Base-by-base conservation (phyloP, 2,329 filamentous ascomycete genomes). In the Aspergillus uvarum region DNA sequence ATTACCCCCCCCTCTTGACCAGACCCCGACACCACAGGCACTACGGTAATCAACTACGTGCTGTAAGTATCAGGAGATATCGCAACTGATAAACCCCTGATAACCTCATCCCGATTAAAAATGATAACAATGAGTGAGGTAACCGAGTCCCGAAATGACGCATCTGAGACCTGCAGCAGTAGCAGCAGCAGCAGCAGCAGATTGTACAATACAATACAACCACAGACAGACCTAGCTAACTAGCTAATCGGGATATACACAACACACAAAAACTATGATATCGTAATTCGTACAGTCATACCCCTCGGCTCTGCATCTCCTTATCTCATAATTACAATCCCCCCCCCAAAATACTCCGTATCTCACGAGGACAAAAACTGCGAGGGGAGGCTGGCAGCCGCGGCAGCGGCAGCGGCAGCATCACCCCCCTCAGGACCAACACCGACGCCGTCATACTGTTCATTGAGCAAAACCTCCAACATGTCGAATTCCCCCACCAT, bases 401-500 rank as follows among this genome's bases (percentile, higher is more conserved):
- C 58, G 10, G 44, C 51, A 16, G 60, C 51, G 22, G 63, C 60
- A 16, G 56, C 58, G 10, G 44, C 51, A 19, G 60, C 51, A 24
- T 67, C 65, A 2, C 62, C 50, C 12, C 61, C 63, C 12, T 72
- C 70, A 8, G 63, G 67, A 47, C 69, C 69, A 26, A 26, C 26
- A 7, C 26, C 26, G 2, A 26, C 26, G 11, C 70, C 71, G 54
- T 75, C 73, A 61, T 76, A 76, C 29, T 75, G 74, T 64, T 79
- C 77, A 51, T 79, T 78, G 26, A 79, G 70, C 14, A 81, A 69
- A 5, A 80, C 76, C 63, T 80, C 79, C n/a, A 81, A 66, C 77
- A 81, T 79, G 59, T 81, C 79, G 57, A 79, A 78, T 50, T 79
- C 83, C 2, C 83, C 84, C 14, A 88, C 78, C 72, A 86, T 85